Conservation (phyloP, 768 basidiomycete genomes). For the Lentinula boryana region DNA sequence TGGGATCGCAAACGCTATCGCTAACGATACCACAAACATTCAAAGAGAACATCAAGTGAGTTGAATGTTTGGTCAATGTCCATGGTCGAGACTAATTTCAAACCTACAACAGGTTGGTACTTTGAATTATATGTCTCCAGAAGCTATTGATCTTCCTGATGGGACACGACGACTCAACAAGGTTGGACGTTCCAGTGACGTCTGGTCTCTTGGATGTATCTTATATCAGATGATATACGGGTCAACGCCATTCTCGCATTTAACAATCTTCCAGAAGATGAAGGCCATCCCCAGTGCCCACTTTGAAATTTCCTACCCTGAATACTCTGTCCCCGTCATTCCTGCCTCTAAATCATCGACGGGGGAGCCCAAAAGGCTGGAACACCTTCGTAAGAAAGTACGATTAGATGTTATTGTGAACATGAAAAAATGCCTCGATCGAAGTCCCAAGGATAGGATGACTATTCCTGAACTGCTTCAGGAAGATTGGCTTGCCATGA, state of each 20-base stretch:
- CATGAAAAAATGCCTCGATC: conserved; percentile 76
- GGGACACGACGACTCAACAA: conserved; percentile 79
- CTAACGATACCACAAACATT: conserved; percentile 98
- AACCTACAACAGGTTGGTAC: conserved; percentile 69
- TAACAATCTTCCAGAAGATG: conserved; percentile 86
- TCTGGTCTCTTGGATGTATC: conserved; percentile 98
- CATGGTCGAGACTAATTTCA: not conserved
- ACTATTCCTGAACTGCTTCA: conserved; percentile 84
- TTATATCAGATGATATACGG: conserved; percentile 99
- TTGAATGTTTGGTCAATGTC: conserved; percentile 8
- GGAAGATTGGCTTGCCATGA: conserved; percentile 73
- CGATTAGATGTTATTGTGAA: conserved; percentile 69
- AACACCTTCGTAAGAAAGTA: conserved; percentile 69
- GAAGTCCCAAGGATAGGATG: conserved; percentile 77
- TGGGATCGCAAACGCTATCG: conserved; percentile 98
- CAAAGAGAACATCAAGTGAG: conserved; percentile 90
- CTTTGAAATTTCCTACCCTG: conserved; percentile 79
- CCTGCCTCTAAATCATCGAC: conserved; percentile 32
- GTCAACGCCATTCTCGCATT: conserved; percentile 83
- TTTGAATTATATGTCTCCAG: conserved; percentile 98
- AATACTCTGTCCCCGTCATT: conserved; percentile 50
- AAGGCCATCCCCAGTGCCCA: conserved; percentile 80
- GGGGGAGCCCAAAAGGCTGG: conserved; percentile 43
- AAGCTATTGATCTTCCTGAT: conserved; percentile 86
- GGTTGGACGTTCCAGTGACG: conserved; percentile 92